Evolutionary conservation across 148 eudicot species (phyloP).

Genomic region (Nepenthes gracilis): DNA sequence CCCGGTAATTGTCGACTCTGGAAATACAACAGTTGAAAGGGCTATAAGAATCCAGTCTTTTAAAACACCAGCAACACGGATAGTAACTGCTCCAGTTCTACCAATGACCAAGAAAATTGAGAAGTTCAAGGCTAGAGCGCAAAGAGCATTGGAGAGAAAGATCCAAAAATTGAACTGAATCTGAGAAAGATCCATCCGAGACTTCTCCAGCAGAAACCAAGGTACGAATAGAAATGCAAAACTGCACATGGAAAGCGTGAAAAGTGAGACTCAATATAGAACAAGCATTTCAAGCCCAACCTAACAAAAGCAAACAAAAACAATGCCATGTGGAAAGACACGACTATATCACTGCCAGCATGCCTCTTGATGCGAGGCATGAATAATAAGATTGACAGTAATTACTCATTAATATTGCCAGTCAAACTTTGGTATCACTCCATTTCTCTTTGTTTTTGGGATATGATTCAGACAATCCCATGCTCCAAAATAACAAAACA

Average conservation of each 20-base stretch:
- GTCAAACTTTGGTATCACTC: too few relatives aligned
- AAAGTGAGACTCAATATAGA: neutral
- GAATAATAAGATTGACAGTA: too few relatives aligned
- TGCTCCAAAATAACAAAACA: too few relatives aligned
- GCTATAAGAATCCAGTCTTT: constrained; percentile 95
- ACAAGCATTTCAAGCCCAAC: neutral
- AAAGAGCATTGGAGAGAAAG: constrained; percentile 80
- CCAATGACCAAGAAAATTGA: constrained; percentile 86
- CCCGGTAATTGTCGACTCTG: constrained; percentile 70
- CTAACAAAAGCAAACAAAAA: neutral
- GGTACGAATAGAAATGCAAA: constrained; percentile 74
- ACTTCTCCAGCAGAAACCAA: constrained; percentile 85
- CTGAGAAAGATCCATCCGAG: constrained; percentile 65
- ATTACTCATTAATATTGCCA: too few relatives aligned
- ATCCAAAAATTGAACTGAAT: constrained; percentile 88
- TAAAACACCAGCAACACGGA: constrained; percentile 87
- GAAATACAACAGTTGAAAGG: constrained; percentile 82
- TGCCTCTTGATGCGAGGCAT: too few relatives aligned
- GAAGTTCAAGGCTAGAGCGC: constrained; percentile 87
- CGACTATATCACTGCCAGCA: too few relatives aligned
- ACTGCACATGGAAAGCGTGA: constrained; percentile 20
- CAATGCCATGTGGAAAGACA: neutral
- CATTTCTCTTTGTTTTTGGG: too few relatives aligned
- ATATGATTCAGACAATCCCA: too few relatives aligned
- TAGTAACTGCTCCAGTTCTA: constrained; percentile 87